Base-by-base conservation (phyloP, 1,284 basidiomycete species). In the Cutaneotrichosporon cutaneum region DNA sequence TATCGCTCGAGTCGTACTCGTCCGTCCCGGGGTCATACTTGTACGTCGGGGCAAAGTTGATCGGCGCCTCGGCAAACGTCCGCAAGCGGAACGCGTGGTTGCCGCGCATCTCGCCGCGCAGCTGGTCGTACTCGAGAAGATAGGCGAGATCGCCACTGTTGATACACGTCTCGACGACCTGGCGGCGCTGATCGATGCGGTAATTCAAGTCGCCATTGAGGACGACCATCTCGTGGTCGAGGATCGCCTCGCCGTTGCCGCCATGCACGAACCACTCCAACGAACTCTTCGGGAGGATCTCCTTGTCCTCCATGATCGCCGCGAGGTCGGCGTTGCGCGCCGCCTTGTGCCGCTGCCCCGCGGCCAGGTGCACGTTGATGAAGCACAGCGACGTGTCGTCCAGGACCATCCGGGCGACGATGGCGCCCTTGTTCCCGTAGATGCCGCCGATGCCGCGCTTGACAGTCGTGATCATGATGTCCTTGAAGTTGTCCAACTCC, bases 351-450 rank as follows among this genome's bases (percentile, higher is more conserved):
- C 85, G 84, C 74, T 96, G 94, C 1, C 95, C 94, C 2, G 95
- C 94, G 5, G 94, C 95, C 56, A 99, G 83, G 82, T 99, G 95
- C 68, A 92, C 92, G 79, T 99, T 99, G 81, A 97, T 86, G 72
- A 97, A 90, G 74, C 93, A 97, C 27, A 98, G 78, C 0, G 91
- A 94, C 1, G 92, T 89, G 79, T 98, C 92, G 67, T 94, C 91
- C 39, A 98, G 82, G 10, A 93, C 86, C 63, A 97, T 85, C n/a
- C 95, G 86, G 2, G 91, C 85, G 18, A 96, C 85, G 62, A 98
- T 94, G 0, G 90, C 94, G 16, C 95, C 95, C 88, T 99, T 98
- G 78, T 99, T 99, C 1, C 95, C 95, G 75, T 95, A 97, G 63
- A 88, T 83, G 6, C 92, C 92, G 1, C 90, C 89, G 84, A 98